Base-by-base conservation (phyloP, 257 asterid species). In the Gentiana straminea region DNA sequence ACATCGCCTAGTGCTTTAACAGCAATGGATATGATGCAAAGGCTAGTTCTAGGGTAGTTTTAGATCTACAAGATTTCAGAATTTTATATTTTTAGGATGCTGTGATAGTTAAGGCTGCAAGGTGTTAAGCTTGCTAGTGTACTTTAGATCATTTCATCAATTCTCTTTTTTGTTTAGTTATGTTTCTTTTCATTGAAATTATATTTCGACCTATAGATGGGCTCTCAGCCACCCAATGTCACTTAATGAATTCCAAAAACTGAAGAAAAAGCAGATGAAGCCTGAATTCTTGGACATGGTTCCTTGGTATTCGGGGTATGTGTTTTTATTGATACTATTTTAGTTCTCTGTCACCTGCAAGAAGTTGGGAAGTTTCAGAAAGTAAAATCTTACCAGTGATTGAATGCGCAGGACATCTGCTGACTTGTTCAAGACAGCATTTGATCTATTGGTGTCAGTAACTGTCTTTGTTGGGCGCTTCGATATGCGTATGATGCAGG, bases 401-500 rank as follows among this genome's bases (percentile, higher is more conserved):
- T 62, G 61, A 50, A 41, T 75, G 49, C 78, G 55, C 78, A 92
- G 98, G 82, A 92, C 98, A 44, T 92, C 97, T 51, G 97, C 98
- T 53, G 97, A 92, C 77, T 80, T 92, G 55, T 92, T 92, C 60
- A 92, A 92, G 94, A 92, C 98, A 49, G 95, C 83, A 51, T 92
- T 92, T 79, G 98, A 92, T 75, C 84, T 92, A 52, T 76, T 92
- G 73, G 98, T 92, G 48, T 92, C 98, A 9, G 97, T 92, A 52
- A 88, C 98, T 41, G 86, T 92, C 53, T 92, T 92, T 74, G 98
- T 92, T 66, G 98, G 98, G 13, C 98, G 98, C 65, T 92, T 92
- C 66, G 98, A 92, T 85, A 92, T 92, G 97, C 97, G 98, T 45
- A 92, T 88, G 95, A 83, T 92, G 98, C 97, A 92, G 97, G 98